phyloP scores from a whole-genome alignment of 108 stramenopile species.

The Nitzschia sp. region DNA sequence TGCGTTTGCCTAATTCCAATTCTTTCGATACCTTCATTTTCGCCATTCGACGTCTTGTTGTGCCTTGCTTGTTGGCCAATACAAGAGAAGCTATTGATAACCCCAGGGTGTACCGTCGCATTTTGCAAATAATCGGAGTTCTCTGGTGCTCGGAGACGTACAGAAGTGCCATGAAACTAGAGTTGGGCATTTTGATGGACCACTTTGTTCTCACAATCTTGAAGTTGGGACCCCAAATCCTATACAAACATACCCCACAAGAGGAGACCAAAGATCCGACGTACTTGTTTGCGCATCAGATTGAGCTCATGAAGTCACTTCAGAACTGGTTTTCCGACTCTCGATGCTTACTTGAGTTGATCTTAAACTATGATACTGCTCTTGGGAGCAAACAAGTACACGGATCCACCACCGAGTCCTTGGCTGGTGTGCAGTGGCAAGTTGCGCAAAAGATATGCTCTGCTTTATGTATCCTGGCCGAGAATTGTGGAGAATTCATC shows the following conservation, averaged over 20 bases:
- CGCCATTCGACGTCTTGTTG: constrained; percentile 79
- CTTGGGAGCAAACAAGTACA: constrained; percentile 24
- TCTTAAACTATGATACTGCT: constrained; percentile 76
- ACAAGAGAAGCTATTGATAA: constrained; percentile 71
- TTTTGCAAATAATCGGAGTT: constrained; percentile 65
- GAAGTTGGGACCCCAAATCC: constrained; percentile 73
- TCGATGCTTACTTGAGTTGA: constrained; percentile 66
- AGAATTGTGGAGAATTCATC: constrained; percentile 69
- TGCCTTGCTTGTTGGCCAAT: constrained; percentile 76
- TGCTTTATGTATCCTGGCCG: constrained; percentile 72
- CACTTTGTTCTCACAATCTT: constrained; percentile 75
- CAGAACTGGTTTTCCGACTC: constrained; percentile 73
- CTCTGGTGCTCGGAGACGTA: constrained; percentile 71
- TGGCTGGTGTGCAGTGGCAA: constrained; percentile 64
- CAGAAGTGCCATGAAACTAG: constrained; percentile 71
- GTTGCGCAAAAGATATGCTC: constrained; percentile 60
- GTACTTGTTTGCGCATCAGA: constrained; percentile 70
- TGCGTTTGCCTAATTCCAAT: constrained; percentile 29
- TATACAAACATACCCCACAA: constrained; percentile 25
- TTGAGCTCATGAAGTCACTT: constrained; percentile 69
- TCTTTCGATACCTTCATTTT: constrained; percentile 65
- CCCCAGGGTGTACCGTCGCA: constrained; percentile 62
- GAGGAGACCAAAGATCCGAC: constrained; percentile 20
- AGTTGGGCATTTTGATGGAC: constrained; percentile 81
- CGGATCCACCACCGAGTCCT: constrained; percentile 20